Conservation (phyloP, 2,329 filamentous ascomycete species). For the Calonectria multiphialidica region DNA sequence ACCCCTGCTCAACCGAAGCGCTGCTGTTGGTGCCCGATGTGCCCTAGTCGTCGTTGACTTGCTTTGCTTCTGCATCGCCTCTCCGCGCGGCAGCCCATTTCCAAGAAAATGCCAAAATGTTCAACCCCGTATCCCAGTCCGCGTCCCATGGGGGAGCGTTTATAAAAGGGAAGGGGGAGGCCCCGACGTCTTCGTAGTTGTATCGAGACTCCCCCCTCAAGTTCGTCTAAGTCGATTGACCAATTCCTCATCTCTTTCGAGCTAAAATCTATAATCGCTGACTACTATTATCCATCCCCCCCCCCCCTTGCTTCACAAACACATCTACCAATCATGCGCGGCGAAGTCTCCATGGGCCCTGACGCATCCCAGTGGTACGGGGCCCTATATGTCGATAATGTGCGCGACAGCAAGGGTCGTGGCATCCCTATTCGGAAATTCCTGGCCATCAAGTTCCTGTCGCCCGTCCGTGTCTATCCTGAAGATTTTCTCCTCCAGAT, state of each 20-base stretch:
- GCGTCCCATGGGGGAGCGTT: not conserved
- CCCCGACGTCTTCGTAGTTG: not conserved
- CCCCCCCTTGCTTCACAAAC: not conserved
- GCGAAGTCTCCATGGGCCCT: conserved; percentile 14
- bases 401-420: conserved; percentile 6
- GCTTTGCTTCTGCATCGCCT: conserved; percentile 1
- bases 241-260: not conserved
- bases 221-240: not conserved
- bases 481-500: conserved; percentile 13
- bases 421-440: conserved; percentile 7
- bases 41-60: not conserved
- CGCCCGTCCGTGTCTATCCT: conserved; percentile 3
- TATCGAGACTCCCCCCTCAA: not conserved
- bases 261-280: not conserved
- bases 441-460: conserved; percentile 10
- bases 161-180: not conserved
- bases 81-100: not conserved
- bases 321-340: conserved; percentile 3
- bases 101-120: not conserved
- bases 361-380: conserved; percentile 15
- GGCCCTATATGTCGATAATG: conserved; percentile 12
- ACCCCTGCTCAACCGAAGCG: not conserved
- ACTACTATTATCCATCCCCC: not conserved
- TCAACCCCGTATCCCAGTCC: conserved; percentile 12
- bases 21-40: conserved; percentile 16